Base-by-base conservation (phyloP, 192 early-diverging fungal genomes). In the Phlyctochytrium planicorne region DNA sequence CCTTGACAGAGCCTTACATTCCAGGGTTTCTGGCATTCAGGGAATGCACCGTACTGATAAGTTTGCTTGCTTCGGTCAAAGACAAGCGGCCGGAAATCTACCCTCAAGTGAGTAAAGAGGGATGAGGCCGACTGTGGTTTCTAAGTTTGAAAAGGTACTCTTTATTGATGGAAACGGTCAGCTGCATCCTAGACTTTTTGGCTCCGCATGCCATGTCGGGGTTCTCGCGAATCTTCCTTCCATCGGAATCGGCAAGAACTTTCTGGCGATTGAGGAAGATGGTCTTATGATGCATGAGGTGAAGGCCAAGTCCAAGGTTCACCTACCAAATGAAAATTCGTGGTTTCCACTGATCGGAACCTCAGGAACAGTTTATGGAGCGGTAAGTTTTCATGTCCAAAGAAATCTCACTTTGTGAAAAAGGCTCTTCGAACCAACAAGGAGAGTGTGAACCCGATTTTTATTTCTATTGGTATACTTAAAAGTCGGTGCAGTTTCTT, bases 1-100 rank as follows among this genome's bases (percentile, higher is more conserved):
- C 74, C 24, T 75, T 98, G 23, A 72, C 71, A 0, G 66, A 87
- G 30, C 96, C 96, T 0, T 98, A 98, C 70, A 89, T 91, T 52
- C 79, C 95, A 0, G 91, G 91, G 0, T 98, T 88, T 74, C 82
- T 98, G n/a, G 96, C 95, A 0, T 94, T 96, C 76, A 87, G 95
- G 16, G 96, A 98, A 66, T 82, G 87, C 0, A 78, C 80, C 0
- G 85, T 89, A 0, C 75, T 95, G 31, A 60, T 76, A 24, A 60
- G 68, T 6, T 77, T 91, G 52, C 76, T 96, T 33, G 65, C 66
- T 2, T 71, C 69, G 12, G 70, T 96, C n/a, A 78, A 74, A 34
- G 23, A 59, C 16, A 50, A 60, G 1, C 62, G 63, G 0, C 88
- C 91, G 1, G 70, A 87, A 2, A 65, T 91, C 30, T 81, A 77